Conservation (phyloP, 805 yeast species). For the Yamadazyma sp. region DNA sequence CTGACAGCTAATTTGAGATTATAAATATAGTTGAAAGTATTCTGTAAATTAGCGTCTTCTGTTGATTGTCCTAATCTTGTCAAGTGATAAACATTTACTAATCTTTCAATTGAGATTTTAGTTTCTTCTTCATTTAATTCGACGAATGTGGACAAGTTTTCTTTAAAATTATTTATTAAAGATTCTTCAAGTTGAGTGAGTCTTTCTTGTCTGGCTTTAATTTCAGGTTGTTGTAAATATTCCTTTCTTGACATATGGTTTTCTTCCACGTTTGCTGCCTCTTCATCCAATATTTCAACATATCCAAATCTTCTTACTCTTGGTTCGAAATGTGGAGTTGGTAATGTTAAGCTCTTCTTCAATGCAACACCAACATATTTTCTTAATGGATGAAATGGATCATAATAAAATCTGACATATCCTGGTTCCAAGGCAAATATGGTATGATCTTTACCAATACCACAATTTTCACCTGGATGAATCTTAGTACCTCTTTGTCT, state of each 20-base stretch:
- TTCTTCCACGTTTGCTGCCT: constrained; percentile 56
- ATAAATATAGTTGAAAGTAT: constrained; percentile 50
- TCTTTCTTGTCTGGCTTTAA: constrained; percentile 42
- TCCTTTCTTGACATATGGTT: constrained; percentile 67
- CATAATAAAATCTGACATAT: constrained; percentile 82
- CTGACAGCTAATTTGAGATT: constrained; percentile 40
- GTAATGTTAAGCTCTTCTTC: constrained; percentile 58
- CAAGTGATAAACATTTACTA: constrained; percentile 45
- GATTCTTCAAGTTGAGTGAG: constrained; percentile 32
- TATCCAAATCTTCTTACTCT: constrained; percentile 81
- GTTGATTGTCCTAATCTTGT: constrained; percentile 52
- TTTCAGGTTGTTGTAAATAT: constrained; percentile 50
- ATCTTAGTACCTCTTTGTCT: constrained; percentile 94
- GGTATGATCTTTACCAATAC: constrained; percentile 92
- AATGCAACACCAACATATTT: constrained; percentile 88
- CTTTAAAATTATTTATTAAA: constrained; percentile 1
- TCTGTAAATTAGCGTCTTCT: constrained; percentile 56
- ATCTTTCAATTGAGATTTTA: constrained; percentile 40
- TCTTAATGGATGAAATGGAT: constrained; percentile 95
- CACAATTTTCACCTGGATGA: constrained; percentile 90
- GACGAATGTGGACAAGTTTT: constrained; percentile 20
- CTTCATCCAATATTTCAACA: constrained; percentile 47
- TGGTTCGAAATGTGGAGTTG: constrained; percentile 91
- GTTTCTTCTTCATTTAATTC: constrained; percentile 23
- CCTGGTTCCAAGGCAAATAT: constrained; percentile 91